Percentiles rank a stretch among this genome's conserved stretches.
Evolutionary conservation across 768 basidiomycete species (phyloP).

Genomic region (Psilocybe azurescens): DNA sequence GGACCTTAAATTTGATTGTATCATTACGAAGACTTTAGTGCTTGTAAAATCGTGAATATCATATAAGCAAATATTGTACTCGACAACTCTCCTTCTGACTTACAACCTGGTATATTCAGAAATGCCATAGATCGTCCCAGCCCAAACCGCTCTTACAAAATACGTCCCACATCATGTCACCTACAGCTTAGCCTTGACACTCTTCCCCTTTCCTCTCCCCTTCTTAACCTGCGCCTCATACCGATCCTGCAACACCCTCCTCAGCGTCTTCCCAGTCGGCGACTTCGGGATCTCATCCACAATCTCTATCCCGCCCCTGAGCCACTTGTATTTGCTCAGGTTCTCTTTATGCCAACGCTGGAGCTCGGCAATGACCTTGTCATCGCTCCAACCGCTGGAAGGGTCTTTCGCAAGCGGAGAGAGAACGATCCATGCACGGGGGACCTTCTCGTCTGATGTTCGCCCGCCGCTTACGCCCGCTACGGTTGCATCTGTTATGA

Average conservation of each 20-base stretch:
- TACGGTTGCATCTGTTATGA: conserved; percentile 71
- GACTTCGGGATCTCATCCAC: conserved; percentile 73
- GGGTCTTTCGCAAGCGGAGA: conserved; percentile 33
- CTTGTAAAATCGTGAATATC: no score
- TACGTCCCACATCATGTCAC: no score
- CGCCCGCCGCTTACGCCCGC: conserved; percentile 78
- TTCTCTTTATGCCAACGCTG: conserved; percentile 66
- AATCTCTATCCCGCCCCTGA: conserved; percentile 73
- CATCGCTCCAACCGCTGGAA: conserved; percentile 38
- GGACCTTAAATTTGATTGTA: no score
- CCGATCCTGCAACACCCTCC: conserved; percentile 62
- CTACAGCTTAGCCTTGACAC: conserved; percentile 14
- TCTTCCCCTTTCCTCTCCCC: conserved; percentile 24
- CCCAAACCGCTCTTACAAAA: no score
- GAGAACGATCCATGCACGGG: conserved; percentile 81
- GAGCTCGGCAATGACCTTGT: conserved; percentile 47
- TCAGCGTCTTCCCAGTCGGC: conserved; percentile 74
- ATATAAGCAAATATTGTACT: no score
- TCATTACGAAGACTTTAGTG: no score
- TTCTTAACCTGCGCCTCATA: conserved; percentile 48
- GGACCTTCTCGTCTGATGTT: conserved; percentile 73
- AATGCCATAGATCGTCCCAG: no score
- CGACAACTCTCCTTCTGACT: no score
- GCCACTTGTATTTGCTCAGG: conserved; percentile 78
- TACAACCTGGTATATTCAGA: no score